Evolutionary conservation across 2,329 filamentous ascomycete species (phyloP), one percentile per base, ranked within the genome.

Genomic region (Xylaria hypoxylon): DNA sequence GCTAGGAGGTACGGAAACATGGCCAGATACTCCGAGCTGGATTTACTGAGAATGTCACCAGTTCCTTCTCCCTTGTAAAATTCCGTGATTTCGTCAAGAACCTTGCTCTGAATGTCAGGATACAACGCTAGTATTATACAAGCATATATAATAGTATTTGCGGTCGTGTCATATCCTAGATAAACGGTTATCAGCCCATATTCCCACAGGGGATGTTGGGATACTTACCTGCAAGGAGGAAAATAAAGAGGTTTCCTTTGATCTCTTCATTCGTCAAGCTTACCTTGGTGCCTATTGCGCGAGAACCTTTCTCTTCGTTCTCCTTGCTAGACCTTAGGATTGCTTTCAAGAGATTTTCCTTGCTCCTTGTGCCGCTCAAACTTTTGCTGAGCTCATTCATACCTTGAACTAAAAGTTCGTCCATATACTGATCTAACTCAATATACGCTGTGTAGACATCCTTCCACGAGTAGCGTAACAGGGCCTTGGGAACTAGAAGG

Each of bases 91-190:
- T 58, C 19, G 2, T 26, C n/a, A 17, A 59, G 17, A 24, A 65
- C 31, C 22, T 40, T 57, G 13, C 22, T 24, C 31, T 65, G 63
- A 13, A 62, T 62, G n/a, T 62, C 45, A 6, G 57, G 51, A 19
- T 62, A 57, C 7, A 62, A 13, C 19, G 51, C 24, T 5, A 65
- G 44, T 10, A 62, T 45, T 26, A 65, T 48, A 26, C 50, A 58
- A 6, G 57, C 44, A 44, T 62, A 65, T 45, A 57, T 62, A 15
- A 65, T 65, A 15, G 58, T 62, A 26, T 65, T 65, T 13, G 63
- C 63, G 10, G 63, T 65, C 4, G 63, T 65, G 6, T 65, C 63
- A 33, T 65, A 65, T 1, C 62, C 62, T 65, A 22, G 2, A 5
- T 5, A 35, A 13, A 24, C 6, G n/a, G 5, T 5, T 31, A n/a